These are phyloP conservation scores for Saccharomyces jurei DNA, from an alignment of 805 yeast genomes.

Conservation along the genomic window DNA sequence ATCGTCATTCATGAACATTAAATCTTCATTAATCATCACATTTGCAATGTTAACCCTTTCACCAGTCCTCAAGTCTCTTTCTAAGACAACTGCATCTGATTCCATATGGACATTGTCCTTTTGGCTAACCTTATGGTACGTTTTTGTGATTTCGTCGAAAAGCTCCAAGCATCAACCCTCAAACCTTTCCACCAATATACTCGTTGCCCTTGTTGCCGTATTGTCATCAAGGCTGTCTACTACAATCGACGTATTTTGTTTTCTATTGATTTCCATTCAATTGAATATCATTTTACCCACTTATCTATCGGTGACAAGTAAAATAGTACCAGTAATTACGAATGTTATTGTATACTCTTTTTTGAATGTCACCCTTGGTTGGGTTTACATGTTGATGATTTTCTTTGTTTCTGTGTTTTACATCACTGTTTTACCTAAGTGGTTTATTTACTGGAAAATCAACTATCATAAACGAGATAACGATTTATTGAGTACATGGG, in stretches of 20 bases:
- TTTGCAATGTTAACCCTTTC: constrained; percentile 70
- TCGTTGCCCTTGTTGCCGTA: constrained; percentile 80
- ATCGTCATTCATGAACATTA: constrained; percentile 32
- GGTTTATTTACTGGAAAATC: constrained; percentile 28
- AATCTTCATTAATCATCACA: constrained; percentile 61
- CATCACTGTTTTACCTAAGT: constrained; percentile 19
- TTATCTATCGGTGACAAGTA: constrained; percentile 10
- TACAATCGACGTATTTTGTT: constrained; percentile 73
- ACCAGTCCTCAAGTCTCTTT: constrained; percentile 82
- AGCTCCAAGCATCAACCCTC: constrained; percentile 25
- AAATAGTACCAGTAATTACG: constrained; percentile 12
- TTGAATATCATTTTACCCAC: constrained; percentile 27
- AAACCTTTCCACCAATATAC: constrained; percentile 70
- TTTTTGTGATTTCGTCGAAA: constrained; percentile 28
- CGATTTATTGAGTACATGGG: constrained; percentile 16
- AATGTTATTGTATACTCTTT: constrained; percentile 21
- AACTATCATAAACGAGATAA: constrained; percentile 15
- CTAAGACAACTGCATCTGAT: constrained; percentile 84
- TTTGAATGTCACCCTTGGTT: constrained; percentile 16
- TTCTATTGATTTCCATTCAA: constrained; percentile 45
- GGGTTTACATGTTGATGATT: constrained; percentile 16
- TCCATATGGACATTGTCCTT: constrained; percentile 89
- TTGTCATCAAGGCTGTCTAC: constrained; percentile 79
- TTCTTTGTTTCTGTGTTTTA: constrained; percentile 13
- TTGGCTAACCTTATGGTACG: constrained; percentile 65